Evolutionary conservation across 495 filamentous ascomycete genomes (phyloP).

Genomic region (Trichodelitschia bisporula): DNA sequence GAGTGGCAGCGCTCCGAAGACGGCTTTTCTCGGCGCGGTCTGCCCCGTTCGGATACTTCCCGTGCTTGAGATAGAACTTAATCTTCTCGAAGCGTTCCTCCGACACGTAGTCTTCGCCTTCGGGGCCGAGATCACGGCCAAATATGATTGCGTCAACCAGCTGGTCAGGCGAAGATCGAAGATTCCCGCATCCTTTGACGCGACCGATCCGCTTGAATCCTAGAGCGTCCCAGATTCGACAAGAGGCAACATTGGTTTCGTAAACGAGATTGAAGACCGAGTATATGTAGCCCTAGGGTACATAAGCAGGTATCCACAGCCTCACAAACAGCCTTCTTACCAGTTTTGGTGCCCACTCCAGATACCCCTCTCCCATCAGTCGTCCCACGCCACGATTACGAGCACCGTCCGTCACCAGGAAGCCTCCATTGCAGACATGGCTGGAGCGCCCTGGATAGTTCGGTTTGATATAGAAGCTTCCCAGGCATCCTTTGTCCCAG

Average conservation of each 20-base stretch:
- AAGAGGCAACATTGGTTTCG: conserved; percentile 88
- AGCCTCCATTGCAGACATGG: conserved; percentile 90
- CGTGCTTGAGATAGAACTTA: conserved; percentile 82
- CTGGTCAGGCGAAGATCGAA: conserved; percentile 56
- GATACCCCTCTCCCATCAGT: conserved; percentile 78
- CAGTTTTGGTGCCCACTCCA: conserved; percentile 84
- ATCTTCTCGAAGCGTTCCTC: conserved; percentile 99
- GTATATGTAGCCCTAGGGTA: conserved; percentile 60
- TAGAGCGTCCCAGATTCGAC: conserved; percentile 90
- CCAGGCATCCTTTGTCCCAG: conserved; percentile 69
- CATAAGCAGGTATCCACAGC: not conserved
- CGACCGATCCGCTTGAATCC: conserved; percentile 93
- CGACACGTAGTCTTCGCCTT: conserved; percentile 68
- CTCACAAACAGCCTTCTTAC: conserved; percentile 19
- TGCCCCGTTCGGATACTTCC: conserved; percentile 78
- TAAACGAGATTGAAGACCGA: conserved; percentile 96
- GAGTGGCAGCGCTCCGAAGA: conserved; percentile 74
- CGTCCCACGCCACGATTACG: conserved; percentile 79
- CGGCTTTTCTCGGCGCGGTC: conserved; percentile 92
- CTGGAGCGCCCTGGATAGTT: conserved; percentile 93
- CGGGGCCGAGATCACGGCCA: conserved; percentile 60
- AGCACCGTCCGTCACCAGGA: conserved; percentile 73
- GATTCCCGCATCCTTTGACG: conserved; percentile 65
- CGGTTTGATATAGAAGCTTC: conserved; percentile 91
- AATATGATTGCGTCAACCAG: conserved; percentile 92